Evolutionary conservation across 148 eudicot species (phyloP), one percentile per base, ranked within the genome.

Genomic region (Camellia japonica): DNA sequence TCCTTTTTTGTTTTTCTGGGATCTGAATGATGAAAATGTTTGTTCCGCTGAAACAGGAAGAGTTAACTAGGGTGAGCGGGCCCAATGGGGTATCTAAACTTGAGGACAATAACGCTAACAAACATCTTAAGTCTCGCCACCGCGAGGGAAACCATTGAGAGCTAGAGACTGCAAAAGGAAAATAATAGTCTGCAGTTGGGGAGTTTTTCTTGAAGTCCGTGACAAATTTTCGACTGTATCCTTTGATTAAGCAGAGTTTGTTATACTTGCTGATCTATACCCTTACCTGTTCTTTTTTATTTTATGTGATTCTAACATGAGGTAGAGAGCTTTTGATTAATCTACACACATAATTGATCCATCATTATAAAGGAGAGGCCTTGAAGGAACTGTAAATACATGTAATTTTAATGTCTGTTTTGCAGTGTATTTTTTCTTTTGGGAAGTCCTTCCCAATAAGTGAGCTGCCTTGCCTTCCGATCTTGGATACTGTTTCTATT

Each of bases 1-100:
- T 15, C 19, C 16, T 42, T 49, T 77, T 81, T 43, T 10, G 43
- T 16, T 43, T 12, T 46, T 63, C 38, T 30, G 38, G 38, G 18
- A 16, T 42, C 16, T 19, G 13, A 2, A 65, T 19, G 42, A 44
- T 60, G 73, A 44, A 77, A 71, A 30, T 56, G 55, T 52, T 73
- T 79, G 79, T 74, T 69, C 43, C 67, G 6, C 42, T 81, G 78
- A 68, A 73, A 87, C 97, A 94, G 98, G 93, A 83, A 73, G 94
- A 94, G 78, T 84, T 94, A 66, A 85, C 86, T 55, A 85, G 82
- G 84, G 3, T 84, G 64, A 80, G 81, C n/a, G 91, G 94, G 30
- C 87, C 93, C 13, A 90, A 91, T 5, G 85, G 83, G 30, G 66
- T 89, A 30, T 61, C 87, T 20, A 79, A 79, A 51, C 86, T 87